A percentile compares a stretch with the other conserved stretches of the same genome.
Evolutionary conservation across 805 yeast species (phyloP).

Genomic region (Saccharomycopsis sp.): DNA sequence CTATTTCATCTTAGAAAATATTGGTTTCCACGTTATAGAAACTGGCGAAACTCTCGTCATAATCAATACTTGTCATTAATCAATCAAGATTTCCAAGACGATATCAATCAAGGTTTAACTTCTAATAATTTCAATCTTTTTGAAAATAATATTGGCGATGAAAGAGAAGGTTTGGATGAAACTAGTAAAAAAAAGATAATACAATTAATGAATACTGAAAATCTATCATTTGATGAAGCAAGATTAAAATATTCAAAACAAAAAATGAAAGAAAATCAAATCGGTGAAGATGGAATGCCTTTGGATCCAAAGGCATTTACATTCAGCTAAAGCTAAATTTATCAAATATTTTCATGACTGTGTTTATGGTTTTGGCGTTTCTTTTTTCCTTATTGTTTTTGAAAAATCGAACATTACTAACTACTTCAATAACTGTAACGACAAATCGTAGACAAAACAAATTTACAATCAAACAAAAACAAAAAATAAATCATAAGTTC

Average conservation of each 20-base stretch:
- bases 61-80: background rate
- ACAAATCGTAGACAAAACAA: background rate
- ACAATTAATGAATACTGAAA: slow-evolving; percentile 38
- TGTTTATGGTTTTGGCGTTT: background rate
- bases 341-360: no score
- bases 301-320: slow-evolving; percentile 55
- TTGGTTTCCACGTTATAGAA: slow-evolving; percentile 15
- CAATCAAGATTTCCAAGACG: slow-evolving; percentile 29
- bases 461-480: background rate
- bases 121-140: slow-evolving; percentile 49
- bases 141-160: slow-evolving; percentile 37
- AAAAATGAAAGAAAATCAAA: slow-evolving; percentile 38
- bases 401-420: background rate
- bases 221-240: slow-evolving; percentile 59
- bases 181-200: slow-evolving; percentile 40
- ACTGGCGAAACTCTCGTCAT: background rate
- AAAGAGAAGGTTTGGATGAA: slow-evolving; percentile 52
- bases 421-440: background rate
- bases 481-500: no score
- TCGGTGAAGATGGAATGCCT: slow-evolving; percentile 60
- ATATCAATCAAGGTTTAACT: slow-evolving; percentile 45
- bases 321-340: slow-evolving; percentile 21
- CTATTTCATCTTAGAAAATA: slow-evolving; percentile 27
- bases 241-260: slow-evolving; percentile 37
- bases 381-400: background rate